phyloP scores from a whole-genome alignment of 208 protist species.

The Phytomonas serpens region DNA sequence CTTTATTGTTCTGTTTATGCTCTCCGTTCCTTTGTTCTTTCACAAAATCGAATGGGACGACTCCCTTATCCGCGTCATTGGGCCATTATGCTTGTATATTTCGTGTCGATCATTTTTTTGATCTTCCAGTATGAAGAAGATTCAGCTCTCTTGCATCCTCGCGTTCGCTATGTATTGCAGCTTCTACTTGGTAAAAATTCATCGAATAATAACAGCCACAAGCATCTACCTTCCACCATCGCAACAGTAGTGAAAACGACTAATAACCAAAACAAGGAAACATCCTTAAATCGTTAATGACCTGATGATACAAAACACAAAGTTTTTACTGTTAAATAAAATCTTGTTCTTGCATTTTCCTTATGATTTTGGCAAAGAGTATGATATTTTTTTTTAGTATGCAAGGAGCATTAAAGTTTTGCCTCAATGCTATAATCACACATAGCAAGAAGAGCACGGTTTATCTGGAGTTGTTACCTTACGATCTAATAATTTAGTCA shows the following conservation, averaged over 20 bases:
- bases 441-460: not conserved
- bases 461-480: not conserved
- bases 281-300: not conserved
- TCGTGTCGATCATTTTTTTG: conserved; percentile 62
- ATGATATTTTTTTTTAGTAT: not conserved
- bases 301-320: not conserved
- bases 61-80: conserved; percentile 68
- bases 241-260: not conserved
- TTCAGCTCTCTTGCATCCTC: conserved; percentile 43
- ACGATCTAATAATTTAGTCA: not conserved
- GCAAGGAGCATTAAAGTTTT: not conserved
- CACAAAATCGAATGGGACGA: conserved; percentile 61
- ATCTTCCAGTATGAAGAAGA: conserved; percentile 79
- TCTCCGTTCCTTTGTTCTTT: conserved; percentile 67
- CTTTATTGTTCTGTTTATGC: conserved; percentile 77
- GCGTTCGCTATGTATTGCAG: conserved; percentile 37
- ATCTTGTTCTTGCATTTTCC: not conserved
- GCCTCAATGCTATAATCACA: not conserved
- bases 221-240: not conserved
- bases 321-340: not conserved
- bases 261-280: not conserved
- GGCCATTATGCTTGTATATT: conserved; percentile 61
- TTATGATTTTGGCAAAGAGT: not conserved
- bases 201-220: not conserved
- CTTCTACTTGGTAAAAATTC: conserved; percentile 47